A percentile compares a stretch with the other conserved stretches of the same genome.
Conservation (phyloP, 2,329 filamentous ascomycete species). For the Microcyclospora pomicola region DNA sequence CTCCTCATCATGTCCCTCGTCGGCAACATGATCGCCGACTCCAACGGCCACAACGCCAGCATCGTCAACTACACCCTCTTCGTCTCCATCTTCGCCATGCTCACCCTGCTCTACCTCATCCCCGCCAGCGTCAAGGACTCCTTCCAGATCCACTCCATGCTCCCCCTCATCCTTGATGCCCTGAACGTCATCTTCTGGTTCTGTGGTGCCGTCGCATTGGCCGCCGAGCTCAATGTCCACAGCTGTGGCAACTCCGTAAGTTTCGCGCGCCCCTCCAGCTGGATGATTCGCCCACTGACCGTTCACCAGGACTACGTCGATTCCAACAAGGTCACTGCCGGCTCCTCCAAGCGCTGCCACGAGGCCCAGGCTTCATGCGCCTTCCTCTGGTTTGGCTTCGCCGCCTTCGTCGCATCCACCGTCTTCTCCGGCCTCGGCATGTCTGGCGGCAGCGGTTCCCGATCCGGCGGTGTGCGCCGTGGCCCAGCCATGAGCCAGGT, state of each 20-base stretch:
- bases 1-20: constrained; percentile 47
- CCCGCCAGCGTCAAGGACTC: constrained; percentile 40
- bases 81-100: constrained; percentile 50
- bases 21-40: constrained; percentile 47
- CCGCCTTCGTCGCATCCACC: constrained; percentile 41
- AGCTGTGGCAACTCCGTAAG: constrained; percentile 51
- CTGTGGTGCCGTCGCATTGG: constrained; percentile 54
- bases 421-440: constrained; percentile 43
- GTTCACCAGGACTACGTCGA: constrained; percentile 25
- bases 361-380: constrained; percentile 61
- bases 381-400: constrained; percentile 70
- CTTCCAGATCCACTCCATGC: constrained; percentile 36
- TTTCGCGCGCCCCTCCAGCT: constrained; percentile 10
- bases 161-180: constrained; percentile 43
- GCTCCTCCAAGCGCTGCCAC: constrained; percentile 53
- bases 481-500: constrained; percentile 43
- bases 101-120: constrained; percentile 51
- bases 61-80: constrained; percentile 55
- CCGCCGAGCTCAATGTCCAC: constrained; percentile 53
- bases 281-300: neutral
- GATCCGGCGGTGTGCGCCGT: constrained; percentile 32
- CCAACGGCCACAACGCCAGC: constrained; percentile 39
- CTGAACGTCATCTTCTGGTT: constrained; percentile 55
- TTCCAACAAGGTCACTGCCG: constrained; percentile 29
- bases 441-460: constrained; percentile 35